These are phyloP conservation scores for Apiosordaria backusii DNA, from an alignment of 495 filamentous ascomycete species.

Conservation along the genomic window DNA sequence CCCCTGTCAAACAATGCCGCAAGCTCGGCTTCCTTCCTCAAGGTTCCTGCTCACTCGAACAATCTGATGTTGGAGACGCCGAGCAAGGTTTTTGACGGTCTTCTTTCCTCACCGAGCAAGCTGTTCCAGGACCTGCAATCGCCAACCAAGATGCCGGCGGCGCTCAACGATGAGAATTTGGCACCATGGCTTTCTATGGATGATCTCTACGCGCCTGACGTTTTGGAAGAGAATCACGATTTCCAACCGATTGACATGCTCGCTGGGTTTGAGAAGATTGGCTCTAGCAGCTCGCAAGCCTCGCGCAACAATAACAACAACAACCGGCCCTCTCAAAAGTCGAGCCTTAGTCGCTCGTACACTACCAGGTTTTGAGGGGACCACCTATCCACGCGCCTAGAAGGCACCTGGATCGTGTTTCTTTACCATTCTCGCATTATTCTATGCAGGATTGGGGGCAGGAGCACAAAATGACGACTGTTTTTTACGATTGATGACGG, in stretches of 20 bases:
- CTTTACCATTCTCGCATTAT: background rate
- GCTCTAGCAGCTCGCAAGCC: conserved; percentile 42
- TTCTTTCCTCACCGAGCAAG: conserved; percentile 47
- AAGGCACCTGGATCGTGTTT: background rate
- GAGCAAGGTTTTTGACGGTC: conserved; percentile 51
- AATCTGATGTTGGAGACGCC: conserved; percentile 47
- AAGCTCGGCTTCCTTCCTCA: conserved; percentile 45
- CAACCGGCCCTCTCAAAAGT: conserved; percentile 30
- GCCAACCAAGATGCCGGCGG: conserved; percentile 37
- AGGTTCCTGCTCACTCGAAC: conserved; percentile 38
- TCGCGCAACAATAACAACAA: conserved; percentile 20
- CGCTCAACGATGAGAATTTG: conserved; percentile 42
- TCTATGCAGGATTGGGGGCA: background rate
- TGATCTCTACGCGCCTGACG: conserved; percentile 51
- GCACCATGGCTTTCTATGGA: conserved; percentile 46
- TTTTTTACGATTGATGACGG: conserved; percentile 5
- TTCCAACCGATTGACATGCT: conserved; percentile 75
- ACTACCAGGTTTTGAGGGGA: conserved; percentile 41
- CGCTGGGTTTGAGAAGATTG: conserved; percentile 88
- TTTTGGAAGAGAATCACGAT: conserved; percentile 56
- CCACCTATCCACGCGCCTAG: background rate
- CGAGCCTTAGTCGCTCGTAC: conserved; percentile 40
- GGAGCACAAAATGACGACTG: background rate
- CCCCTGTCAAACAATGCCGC: conserved; percentile 42
- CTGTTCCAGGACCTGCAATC: conserved; percentile 56